Evolutionary conservation across 352 stramenopile species (phyloP), one percentile per base, ranked within the genome.

Genomic region (Pythium apleroticum): DNA sequence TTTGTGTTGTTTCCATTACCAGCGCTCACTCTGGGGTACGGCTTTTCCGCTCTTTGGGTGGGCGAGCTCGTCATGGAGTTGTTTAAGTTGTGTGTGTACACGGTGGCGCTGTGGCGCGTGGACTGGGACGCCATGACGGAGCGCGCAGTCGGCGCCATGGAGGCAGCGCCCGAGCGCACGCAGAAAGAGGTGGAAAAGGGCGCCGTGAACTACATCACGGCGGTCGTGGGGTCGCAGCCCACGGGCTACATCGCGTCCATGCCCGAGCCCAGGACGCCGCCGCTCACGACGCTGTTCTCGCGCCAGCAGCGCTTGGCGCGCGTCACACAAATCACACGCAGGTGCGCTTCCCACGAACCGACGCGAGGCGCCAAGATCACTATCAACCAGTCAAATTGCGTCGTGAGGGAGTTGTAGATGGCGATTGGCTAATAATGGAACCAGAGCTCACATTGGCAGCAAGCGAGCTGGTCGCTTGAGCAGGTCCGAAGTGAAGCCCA

Each of bases 21-120:
- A 72, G 73, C 69, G 19, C 64, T 90, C 35, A 80, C 72, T 3
- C 35, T 88, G 30, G 75, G 76, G 25, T 81, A 79, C 41, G 81
- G 81, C 7, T 89, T 92, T 43, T 71, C 75, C 4, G 84, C 76
- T 22, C 75, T 92, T 33, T 92, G 83, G 81, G 39, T 76, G 43
- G 81, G 81, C 19, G 76, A 89, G 33, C 50, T 88, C n/a, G 66
- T 63, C 28, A 89, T 90, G 79, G 81, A 90, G 53, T 50, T 84
- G 17, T 84, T 89, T 60, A 92, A 90, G 66, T 67, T 87, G 28
- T 50, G 57, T 19, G 78, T 68, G 48, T 89, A 88, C 69, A 69
- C 66, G 22, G 25, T 81, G 19, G 74, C 68, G 15, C 72, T 90
- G 11, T 62, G 64, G 19, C 70, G 68, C 22, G 76, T 86, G 28